Evolutionary conservation across 2,329 filamentous ascomycete species (phyloP).

Genomic region (Beauveria pseudobassiana): DNA sequence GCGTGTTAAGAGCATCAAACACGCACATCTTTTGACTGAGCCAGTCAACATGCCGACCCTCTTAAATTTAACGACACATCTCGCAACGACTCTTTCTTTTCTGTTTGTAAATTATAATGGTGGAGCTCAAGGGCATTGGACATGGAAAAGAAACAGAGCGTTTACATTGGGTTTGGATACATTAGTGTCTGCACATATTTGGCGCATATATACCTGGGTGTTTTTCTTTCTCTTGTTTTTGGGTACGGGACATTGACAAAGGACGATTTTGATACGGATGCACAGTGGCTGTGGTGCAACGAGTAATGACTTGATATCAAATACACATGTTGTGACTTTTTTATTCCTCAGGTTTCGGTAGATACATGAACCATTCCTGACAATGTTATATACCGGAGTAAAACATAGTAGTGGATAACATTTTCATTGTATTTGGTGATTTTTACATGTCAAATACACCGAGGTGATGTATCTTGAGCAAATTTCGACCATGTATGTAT

Average conservation of each 20-base stretch:
- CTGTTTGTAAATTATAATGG: background rate
- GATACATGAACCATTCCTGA: no score
- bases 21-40: background rate
- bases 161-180: slow-evolving; percentile 4
- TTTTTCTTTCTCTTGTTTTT: background rate
- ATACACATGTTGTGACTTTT: background rate
- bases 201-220: slow-evolving; percentile 10
- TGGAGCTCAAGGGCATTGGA: background rate
- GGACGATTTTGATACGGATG: background rate
- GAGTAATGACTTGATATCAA: background rate
- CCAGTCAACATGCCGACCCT: background rate
- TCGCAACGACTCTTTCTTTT: background rate
- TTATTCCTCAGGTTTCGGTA: no score
- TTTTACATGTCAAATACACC: background rate
- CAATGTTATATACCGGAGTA: no score
- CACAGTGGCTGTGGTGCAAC: background rate
- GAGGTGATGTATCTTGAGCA: background rate
- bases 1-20: background rate
- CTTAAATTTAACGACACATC: background rate
- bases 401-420: no score
- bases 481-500: background rate
- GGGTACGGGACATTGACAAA: background rate
- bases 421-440: background rate
- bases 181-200: background rate
- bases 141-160: background rate